A percentile compares a stretch with the other conserved stretches of the same genome.
Evolutionary conservation across 2,329 filamentous ascomycete species (phyloP).

Genomic region (Claviceps sp.): DNA sequence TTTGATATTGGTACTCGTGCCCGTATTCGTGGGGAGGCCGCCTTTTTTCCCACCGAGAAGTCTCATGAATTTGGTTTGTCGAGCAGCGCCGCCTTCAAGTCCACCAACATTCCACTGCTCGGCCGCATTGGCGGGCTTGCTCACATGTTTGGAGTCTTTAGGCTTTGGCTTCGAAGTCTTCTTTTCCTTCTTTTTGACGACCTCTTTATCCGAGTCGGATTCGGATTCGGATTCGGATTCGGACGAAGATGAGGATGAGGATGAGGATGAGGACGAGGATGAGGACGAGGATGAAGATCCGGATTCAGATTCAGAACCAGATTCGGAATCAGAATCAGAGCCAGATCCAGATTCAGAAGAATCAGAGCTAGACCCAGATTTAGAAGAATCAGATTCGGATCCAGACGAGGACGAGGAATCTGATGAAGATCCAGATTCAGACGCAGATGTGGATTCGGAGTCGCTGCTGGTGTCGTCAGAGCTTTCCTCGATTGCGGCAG

Average conservation of each 20-base stretch:
- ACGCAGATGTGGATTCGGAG: too few relatives aligned
- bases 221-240: not conserved
- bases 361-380: too few relatives aligned
- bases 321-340: not conserved
- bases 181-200: not conserved
- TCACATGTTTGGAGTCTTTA: slow-evolving; percentile 7
- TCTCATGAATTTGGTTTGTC: slow-evolving; percentile 43
- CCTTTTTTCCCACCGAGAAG: slow-evolving; percentile 40
- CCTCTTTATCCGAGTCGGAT: not conserved
- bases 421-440: too few relatives aligned
- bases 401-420: too few relatives aligned
- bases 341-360: too few relatives aligned
- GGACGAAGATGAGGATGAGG: too few relatives aligned
- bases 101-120: slow-evolving; percentile 40
- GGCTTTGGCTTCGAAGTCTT: not conserved
- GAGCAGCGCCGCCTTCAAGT: slow-evolving; percentile 34
- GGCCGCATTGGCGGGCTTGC: slow-evolving; percentile 12
- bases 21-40: slow-evolving; percentile 11
- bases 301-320: not conserved
- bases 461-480: too few relatives aligned
- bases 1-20: not conserved
- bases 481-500: too few relatives aligned
- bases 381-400: too few relatives aligned
- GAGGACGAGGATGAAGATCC: too few relatives aligned
- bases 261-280: not conserved